Base-by-base conservation (phyloP, 345 rosid species). In the Corchorus capsularis region DNA sequence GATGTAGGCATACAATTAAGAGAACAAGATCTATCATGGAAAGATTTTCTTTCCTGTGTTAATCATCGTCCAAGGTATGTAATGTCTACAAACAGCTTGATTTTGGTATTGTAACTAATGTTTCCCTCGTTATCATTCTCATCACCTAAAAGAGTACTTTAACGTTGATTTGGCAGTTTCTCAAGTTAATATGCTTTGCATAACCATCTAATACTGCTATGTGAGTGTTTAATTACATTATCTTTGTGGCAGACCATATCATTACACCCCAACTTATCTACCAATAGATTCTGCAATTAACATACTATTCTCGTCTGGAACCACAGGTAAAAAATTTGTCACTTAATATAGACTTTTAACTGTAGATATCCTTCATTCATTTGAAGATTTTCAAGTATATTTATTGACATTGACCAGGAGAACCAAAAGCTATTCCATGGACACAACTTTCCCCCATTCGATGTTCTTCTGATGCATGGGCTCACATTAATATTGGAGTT, bases 351-450 rank as follows among this genome's bases (percentile, higher is more conserved):
- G 13, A 13, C 19, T 35, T 74, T 50, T 53, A 34, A 19, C 0
- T 63, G 35, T 14, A 37, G 15, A 11, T 37, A 37, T 11, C 27
- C 2, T 63, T 11, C 2, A 46, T 65, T 63, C 10, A 3, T 50
- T 49, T 22, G 67, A 19, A 54, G 54, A 61, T 78, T 77, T 5
- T 76, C 72, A 34, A 66, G 22, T 54, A 65, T 54, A 37, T 45
- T 32, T 71, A 3, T 74, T 77, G 79, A 2, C 69, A 22, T 77
- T 19, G 56, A 34, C 68, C 76, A 95, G 99, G 99, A 72, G 97
- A 95, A 69, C 98, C 98, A 16, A 95, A 94, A 85, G 99, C 99
- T 39, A 91, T 95, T 57, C 88, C 90, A 0, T 95, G 99, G 99
- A 91, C 99, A 12, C 99, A 95, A 45, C 88, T 90, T 72, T 79